These are phyloP conservation scores for Globisporangium rhizosaccharum DNA, from an alignment of 352 stramenopile genomes.

Conservation along the genomic window DNA sequence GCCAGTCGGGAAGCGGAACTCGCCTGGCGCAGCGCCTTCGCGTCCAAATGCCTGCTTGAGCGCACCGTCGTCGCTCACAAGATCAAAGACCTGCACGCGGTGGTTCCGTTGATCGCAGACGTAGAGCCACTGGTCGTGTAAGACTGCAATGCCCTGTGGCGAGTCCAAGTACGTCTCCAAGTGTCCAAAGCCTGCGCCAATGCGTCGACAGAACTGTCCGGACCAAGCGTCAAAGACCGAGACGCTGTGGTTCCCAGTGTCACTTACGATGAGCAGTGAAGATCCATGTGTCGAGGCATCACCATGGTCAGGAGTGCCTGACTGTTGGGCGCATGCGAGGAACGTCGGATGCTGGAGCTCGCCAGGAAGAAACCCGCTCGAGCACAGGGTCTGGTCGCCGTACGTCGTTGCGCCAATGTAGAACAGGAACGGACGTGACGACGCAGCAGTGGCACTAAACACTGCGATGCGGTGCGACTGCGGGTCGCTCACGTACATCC, in stretches of 20 bases:
- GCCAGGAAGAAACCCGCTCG: constrained; percentile 38
- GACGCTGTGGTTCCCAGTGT: constrained; percentile 58
- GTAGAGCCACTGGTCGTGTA: constrained; percentile 34
- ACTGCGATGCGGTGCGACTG: constrained; percentile 47
- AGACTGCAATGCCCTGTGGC: constrained; percentile 46
- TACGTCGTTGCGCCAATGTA: constrained; percentile 59
- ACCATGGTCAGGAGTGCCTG: background rate
- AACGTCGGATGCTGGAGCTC: constrained; percentile 49
- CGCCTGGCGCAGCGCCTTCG: constrained; percentile 22
- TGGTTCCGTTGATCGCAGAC: constrained; percentile 69
- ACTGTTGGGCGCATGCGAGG: constrained; percentile 19
- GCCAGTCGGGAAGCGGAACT: constrained; percentile 45
- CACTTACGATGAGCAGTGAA: constrained; percentile 33
- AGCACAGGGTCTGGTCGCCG: constrained; percentile 36
- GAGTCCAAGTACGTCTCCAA: constrained; percentile 43
- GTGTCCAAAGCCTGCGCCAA: constrained; percentile 56
- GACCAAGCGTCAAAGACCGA: constrained; percentile 42
- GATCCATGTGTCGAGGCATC: background rate
- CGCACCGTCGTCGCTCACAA: constrained; percentile 10
- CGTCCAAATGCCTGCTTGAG: constrained; percentile 29
- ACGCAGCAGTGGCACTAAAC: constrained; percentile 13
- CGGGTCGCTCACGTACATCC: constrained; percentile 48
- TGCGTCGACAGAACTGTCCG: constrained; percentile 26
- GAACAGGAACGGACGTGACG: constrained; percentile 16
- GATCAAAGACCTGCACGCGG: constrained; percentile 53